A percentile compares a stretch with the other conserved stretches of the same genome.
Conservation (phyloP, 139 green algal genomes). For the Micractinium conductrix region DNA sequence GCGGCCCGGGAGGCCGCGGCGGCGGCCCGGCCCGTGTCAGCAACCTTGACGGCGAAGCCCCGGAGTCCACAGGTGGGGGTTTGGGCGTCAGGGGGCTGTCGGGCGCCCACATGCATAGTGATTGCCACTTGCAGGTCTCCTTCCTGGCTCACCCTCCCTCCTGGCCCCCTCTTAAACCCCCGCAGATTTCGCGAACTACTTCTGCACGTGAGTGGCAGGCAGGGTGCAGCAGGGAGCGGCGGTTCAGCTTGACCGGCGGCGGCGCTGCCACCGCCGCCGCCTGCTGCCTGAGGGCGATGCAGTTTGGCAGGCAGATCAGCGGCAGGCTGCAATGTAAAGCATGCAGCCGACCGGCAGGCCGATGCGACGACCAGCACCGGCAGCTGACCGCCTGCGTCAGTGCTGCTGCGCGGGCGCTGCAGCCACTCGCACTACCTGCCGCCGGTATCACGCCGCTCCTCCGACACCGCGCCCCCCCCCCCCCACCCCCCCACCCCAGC, state of each 20-base stretch:
- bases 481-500: background rate
- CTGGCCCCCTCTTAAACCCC: background rate
- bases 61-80: constrained; percentile 70
- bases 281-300: too few species aligned
- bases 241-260: too few species aligned
- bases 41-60: constrained; percentile 76
- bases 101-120: constrained; percentile 22
- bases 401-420: too few species aligned
- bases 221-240: background rate
- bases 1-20: constrained; percentile 1
- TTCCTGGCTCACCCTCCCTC: background rate
- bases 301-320: background rate
- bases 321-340: too few species aligned
- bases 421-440: too few species aligned
- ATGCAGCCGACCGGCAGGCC: too few species aligned
- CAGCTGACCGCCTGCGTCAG: too few species aligned
- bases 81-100: too few species aligned
- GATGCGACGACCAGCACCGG: too few species aligned
- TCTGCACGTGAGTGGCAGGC: constrained; percentile 82
- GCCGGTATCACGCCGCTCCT: too few species aligned
- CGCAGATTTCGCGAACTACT: constrained; percentile 96
- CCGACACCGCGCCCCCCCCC: too few species aligned
- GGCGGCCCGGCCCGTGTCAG: constrained; percentile 54
- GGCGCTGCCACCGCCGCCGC: background rate
- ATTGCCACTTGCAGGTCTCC: background rate